Evolutionary conservation across 352 stramenopile genomes (phyloP).

Genomic region (Phytophthora hybrid): DNA sequence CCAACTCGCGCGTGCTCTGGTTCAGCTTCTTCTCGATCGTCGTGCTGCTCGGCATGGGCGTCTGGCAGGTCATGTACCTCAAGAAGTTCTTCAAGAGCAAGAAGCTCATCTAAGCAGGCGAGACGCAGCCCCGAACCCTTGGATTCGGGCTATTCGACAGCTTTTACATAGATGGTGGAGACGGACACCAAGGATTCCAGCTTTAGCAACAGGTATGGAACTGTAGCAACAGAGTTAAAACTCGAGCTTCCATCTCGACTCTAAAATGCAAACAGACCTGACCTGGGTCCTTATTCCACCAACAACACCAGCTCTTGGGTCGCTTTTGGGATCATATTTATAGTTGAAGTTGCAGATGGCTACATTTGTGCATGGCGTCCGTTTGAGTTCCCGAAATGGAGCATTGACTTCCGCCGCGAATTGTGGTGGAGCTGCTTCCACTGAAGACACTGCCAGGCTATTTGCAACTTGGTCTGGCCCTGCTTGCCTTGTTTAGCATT

Average conservation of each 20-base stretch:
- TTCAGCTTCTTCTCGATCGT: slow-evolving; percentile 92
- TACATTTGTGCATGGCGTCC: slow-evolving; percentile 22
- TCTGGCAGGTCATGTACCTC: slow-evolving; percentile 91
- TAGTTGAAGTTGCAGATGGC: slow-evolving; percentile 33
- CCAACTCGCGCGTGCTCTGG: slow-evolving; percentile 90
- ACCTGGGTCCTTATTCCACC: slow-evolving; percentile 16
- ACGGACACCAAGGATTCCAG: slow-evolving; percentile 3
- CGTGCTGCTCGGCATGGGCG: slow-evolving; percentile 84
- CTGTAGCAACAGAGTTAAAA: neutral
- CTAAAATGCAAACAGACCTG: slow-evolving; percentile 33
- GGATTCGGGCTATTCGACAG: neutral
- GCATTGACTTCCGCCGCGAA: neutral
- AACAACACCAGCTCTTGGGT: neutral
- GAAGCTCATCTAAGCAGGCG: slow-evolving; percentile 84
- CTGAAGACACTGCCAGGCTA: neutral
- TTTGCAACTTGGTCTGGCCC: slow-evolving; percentile 29
- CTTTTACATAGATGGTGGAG: slow-evolving; percentile 23
- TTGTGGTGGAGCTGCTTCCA: slow-evolving; percentile 3
- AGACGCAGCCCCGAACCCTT: slow-evolving; percentile 13
- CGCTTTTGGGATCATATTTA: slow-evolving; percentile 19
- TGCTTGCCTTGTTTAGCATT: slow-evolving; percentile 1
- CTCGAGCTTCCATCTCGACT: neutral
- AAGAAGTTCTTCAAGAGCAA: slow-evolving; percentile 95
- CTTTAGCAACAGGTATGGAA: slow-evolving; percentile 4
- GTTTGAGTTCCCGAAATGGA: slow-evolving; percentile 37